Evolutionary conservation across 352 stramenopile genomes (phyloP), one percentile per base, ranked within the genome.

Genomic region (Pythium oligandrum): DNA sequence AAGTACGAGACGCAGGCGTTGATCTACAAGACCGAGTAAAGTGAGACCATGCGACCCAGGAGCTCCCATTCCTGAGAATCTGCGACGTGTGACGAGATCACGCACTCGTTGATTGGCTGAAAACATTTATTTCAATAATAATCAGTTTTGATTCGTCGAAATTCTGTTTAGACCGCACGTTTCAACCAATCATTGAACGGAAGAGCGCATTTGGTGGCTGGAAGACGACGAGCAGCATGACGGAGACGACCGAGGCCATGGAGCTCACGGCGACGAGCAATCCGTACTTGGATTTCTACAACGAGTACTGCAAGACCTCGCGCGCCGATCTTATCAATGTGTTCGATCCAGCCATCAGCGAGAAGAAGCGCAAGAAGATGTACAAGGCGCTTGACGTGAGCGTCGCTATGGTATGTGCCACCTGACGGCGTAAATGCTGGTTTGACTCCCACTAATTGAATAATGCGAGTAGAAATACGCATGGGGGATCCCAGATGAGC

Each of bases 401-500:
- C 61, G 71, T 90, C 42, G 83, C 83, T n/a, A 88, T 90, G 78
- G 82, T 93, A 43, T 40, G 72, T 59, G n/a, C 10, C 4, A 12
- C 31, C 4, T 35, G 33, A 42, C 38, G 40, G 6, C 40, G 46
- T 4, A 51, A 42, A 40, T n/a, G 44, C 6, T 51, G 26, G 26
- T n/a, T 3, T 36, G 30, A 39, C 8, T 66, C 44, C 5, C 8
- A 0, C 4, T 53, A 48, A 10, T 8, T 32, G 10, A 9, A 30
- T 31, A 30, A 32, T 48, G 43, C 17, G 10, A 31, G 46, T 70
- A 97, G 76, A 86, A 86, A 66, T 97, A 96, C 67, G 75, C 86
- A 40, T 98, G 92, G 93, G 91, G 91, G 30, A 97, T 95, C 44
- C 93, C 93, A 1, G 78, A 96, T 66, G 73, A 90, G 48, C 76